Conservation (phyloP, 2,329 filamentous ascomycete species). For the Hypoxylon sp. region DNA sequence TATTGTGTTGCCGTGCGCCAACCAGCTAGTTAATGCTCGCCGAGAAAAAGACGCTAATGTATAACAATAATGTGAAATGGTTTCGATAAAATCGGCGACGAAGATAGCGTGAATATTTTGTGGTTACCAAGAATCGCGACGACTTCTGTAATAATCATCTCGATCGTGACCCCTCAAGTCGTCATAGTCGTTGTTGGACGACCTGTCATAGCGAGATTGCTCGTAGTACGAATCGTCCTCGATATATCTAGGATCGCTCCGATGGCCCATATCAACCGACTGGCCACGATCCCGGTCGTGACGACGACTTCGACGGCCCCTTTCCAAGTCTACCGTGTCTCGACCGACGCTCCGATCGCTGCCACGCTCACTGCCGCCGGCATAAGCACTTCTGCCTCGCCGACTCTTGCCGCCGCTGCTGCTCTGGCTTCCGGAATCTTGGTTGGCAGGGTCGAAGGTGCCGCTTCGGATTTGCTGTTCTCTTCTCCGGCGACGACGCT, state of each 20-base stretch:
- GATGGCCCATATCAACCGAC: slow-evolving; percentile 20
- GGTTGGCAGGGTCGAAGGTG: slow-evolving; percentile 8
- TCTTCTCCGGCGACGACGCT: slow-evolving; percentile 27
- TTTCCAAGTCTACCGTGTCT: slow-evolving; percentile 19
- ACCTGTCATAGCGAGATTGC: slow-evolving; percentile 26
- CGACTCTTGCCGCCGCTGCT: background rate
- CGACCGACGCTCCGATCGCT: slow-evolving; percentile 20
- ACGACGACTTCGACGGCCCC: slow-evolving; percentile 16
- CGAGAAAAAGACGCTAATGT: background rate
- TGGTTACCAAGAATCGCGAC: slow-evolving; percentile 41
- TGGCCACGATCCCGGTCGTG: slow-evolving; percentile 31
- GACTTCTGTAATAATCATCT: slow-evolving; percentile 19
- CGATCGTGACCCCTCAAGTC: slow-evolving; percentile 5
- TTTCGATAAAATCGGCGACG: background rate
- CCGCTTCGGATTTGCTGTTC: slow-evolving; percentile 22
- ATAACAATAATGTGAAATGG: background rate
- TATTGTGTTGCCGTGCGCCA: background rate
- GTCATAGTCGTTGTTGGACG: background rate
- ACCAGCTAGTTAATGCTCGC: background rate
- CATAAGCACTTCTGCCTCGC: background rate
- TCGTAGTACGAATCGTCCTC: slow-evolving; percentile 33
- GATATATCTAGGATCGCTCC: slow-evolving; percentile 26
- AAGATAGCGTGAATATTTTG: background rate
- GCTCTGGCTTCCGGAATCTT: background rate
- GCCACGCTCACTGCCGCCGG: background rate